Evolutionary conservation across 345 rosid species (phyloP).

Genomic region (Eucalyptus erythrocorys): DNA sequence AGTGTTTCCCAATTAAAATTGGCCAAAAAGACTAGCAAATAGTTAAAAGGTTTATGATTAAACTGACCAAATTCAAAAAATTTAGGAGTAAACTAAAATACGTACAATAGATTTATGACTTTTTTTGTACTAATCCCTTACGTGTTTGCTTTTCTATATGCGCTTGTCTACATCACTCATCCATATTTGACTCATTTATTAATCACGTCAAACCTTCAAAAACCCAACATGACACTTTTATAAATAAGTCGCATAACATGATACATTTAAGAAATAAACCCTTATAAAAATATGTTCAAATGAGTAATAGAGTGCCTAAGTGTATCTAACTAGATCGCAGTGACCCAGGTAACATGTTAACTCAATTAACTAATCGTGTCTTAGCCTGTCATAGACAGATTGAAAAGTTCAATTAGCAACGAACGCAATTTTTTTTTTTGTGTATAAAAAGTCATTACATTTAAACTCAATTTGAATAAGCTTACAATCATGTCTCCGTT

Average conservation of each 20-base stretch:
- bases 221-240: background rate
- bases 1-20: too few relatives aligned
- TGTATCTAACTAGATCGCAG: too few relatives aligned
- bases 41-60: too few relatives aligned
- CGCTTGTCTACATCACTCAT: too few relatives aligned
- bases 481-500: background rate
- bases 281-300: background rate
- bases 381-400: background rate
- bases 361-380: background rate
- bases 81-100: too few relatives aligned
- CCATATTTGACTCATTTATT: too few relatives aligned
- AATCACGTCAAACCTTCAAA: background rate
- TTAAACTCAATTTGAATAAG: background rate
- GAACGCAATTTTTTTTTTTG: background rate
- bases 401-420: background rate
- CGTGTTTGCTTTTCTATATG: too few relatives aligned
- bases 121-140: too few relatives aligned
- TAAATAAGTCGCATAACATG: background rate
- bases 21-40: too few relatives aligned
- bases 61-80: too few relatives aligned
- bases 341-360: background rate
- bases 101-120: too few relatives aligned
- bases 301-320: background rate
- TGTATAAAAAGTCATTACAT: background rate
- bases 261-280: background rate